A percentile compares a stretch with the other conserved stretches of the same genome.
Conservation (phyloP, 2,329 filamentous ascomycete genomes). For the Didymella keratinophila region DNA sequence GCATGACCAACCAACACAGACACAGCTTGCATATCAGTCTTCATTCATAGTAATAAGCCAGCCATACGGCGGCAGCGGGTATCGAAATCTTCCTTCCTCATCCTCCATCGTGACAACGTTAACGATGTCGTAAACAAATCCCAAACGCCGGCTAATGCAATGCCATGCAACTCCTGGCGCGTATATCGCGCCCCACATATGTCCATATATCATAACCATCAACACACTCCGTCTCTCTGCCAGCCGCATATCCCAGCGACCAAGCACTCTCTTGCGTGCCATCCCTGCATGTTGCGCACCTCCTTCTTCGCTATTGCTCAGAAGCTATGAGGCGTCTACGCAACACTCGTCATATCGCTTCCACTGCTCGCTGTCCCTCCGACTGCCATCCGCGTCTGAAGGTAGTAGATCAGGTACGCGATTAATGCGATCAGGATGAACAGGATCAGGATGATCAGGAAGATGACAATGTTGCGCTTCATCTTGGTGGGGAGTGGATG, state of each 20-base stretch:
- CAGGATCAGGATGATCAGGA: slow-evolving; percentile 62
- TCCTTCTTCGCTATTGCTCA: too few species aligned
- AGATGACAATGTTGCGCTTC: slow-evolving; percentile 62
- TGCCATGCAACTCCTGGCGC: not conserved
- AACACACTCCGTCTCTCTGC: not conserved
- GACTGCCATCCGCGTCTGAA: slow-evolving; percentile 54
- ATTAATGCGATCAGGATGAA: slow-evolving; percentile 60
- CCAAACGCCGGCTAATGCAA: slow-evolving; percentile 2
- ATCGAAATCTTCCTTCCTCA: slow-evolving; percentile 3
- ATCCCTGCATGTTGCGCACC: too few species aligned
- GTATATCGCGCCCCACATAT: not conserved
- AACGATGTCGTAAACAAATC: not conserved
- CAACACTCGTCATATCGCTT: slow-evolving; percentile 41
- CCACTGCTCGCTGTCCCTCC: slow-evolving; percentile 40
- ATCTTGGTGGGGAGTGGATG: slow-evolving; percentile 37
- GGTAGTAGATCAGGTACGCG: slow-evolving; percentile 60
- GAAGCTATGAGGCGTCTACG: not conserved
- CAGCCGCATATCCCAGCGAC: too few species aligned
- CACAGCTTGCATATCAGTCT: not conserved
- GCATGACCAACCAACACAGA: not conserved
- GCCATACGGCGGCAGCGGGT: slow-evolving; percentile 9
- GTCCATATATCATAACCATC: not conserved
- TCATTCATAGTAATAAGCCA: slow-evolving; percentile 9
- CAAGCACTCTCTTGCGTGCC: too few species aligned
- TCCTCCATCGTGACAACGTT: not conserved